Evolutionary conservation across 352 stramenopile species (phyloP).

Genomic region (Phytophthora pseudosyringae): DNA sequence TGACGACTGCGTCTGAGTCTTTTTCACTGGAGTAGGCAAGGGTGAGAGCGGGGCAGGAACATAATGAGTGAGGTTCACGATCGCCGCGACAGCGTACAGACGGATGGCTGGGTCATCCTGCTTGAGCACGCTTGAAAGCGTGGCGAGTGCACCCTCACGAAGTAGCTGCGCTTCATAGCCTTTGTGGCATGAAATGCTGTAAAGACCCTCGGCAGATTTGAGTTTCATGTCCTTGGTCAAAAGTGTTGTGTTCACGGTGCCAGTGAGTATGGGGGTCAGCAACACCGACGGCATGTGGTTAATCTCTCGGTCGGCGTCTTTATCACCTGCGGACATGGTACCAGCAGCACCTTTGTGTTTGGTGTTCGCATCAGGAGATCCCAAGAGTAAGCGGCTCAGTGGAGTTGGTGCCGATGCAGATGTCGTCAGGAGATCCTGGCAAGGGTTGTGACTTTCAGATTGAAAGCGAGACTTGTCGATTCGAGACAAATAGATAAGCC

Average conservation of each 20-base stretch:
- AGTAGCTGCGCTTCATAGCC: conserved; percentile 83
- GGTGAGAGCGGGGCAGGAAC: conserved; percentile 18
- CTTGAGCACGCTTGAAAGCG: conserved; percentile 69
- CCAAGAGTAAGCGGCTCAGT: conserved; percentile 52
- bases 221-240: conserved; percentile 78
- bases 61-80: conserved; percentile 74
- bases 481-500: conserved; percentile 85
- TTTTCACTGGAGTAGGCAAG: conserved; percentile 31
- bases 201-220: conserved; percentile 77
- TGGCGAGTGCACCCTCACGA: conserved; percentile 65
- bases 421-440: conserved; percentile 58
- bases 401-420: conserved; percentile 50
- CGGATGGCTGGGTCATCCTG: conserved; percentile 71
- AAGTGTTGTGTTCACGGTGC: conserved; percentile 26
- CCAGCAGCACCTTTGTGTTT: conserved; percentile 27
- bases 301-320: conserved; percentile 26
- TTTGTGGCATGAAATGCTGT: conserved; percentile 78
- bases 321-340: conserved; percentile 7
- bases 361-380: conserved; percentile 16
- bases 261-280: conserved; percentile 14
- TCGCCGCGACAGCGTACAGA: conserved; percentile 68
- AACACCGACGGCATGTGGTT: conserved; percentile 36
- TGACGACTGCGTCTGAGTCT: conserved; percentile 18
- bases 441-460: conserved; percentile 61
- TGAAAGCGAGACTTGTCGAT: conserved; percentile 77